Conservation (phyloP, 768 basidiomycete genomes). For the Lyophyllum decastes region DNA sequence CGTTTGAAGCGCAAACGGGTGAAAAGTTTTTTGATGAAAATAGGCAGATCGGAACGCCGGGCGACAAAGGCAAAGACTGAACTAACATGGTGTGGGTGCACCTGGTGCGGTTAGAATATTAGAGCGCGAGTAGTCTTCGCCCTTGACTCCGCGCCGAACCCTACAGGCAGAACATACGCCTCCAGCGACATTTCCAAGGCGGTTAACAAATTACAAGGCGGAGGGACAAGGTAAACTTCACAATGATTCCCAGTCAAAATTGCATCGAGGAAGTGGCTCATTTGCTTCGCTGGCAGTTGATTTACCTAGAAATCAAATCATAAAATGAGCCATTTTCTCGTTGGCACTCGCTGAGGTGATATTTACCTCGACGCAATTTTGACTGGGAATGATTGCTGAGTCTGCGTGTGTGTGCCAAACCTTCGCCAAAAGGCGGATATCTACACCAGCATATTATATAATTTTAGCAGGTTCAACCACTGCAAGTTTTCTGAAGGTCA, state of each 20-base stretch:
- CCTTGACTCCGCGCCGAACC: neutral
- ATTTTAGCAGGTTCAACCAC: no score
- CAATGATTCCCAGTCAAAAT: neutral
- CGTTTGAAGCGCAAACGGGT: no score
- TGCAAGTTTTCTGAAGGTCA: neutral
- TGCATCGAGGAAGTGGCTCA: no score
- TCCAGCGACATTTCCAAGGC: constrained; percentile 20
- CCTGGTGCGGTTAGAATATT: constrained; percentile 20
- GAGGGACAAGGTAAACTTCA: constrained; percentile 23
- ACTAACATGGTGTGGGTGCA: constrained; percentile 21
- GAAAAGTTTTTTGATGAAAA: no score
- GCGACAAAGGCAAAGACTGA: no score
- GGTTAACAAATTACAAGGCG: constrained; percentile 18
- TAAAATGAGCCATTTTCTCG: no score
- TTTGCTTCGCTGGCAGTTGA: no score
- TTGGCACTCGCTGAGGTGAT: no score
- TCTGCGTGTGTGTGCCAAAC: no score
- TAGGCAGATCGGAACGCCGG: no score
- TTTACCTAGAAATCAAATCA: no score
- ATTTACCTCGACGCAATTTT: no score
- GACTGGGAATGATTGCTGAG: neutral
- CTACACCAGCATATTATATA: constrained; percentile 27
- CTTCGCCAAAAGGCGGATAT: constrained; percentile 19
- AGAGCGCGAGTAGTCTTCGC: neutral
- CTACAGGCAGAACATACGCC: constrained; percentile 13